phyloP scores from a whole-genome alignment of 306 rosid species.

The Datisca glomerata region DNA sequence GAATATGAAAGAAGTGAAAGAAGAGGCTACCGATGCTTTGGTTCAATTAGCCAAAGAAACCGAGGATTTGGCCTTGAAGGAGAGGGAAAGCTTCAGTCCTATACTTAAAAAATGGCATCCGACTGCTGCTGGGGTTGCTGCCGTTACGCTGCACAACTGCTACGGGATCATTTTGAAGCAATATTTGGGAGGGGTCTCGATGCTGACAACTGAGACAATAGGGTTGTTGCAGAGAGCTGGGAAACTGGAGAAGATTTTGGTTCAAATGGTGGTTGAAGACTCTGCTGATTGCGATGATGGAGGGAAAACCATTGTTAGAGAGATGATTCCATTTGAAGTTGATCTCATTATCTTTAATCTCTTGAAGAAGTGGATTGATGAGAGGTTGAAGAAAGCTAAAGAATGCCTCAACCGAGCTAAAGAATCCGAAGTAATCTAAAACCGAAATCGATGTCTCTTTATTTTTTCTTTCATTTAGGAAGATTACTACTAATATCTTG shows the following conservation, averaged over 20 bases:
- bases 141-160: constrained; percentile 64
- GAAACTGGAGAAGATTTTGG: constrained; percentile 62
- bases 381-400: constrained; percentile 35
- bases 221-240: constrained; percentile 63
- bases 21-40: constrained; percentile 33
- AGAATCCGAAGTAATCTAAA: constrained; percentile 65
- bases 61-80: constrained; percentile 60
- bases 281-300: constrained; percentile 58
- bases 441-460: not conserved
- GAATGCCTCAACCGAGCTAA: constrained; percentile 45
- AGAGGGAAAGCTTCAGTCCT: constrained; percentile 66
- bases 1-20: constrained; percentile 31
- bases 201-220: constrained; percentile 41
- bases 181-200: constrained; percentile 40
- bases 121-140: constrained; percentile 56
- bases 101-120: constrained; percentile 58
- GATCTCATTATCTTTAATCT: constrained; percentile 61
- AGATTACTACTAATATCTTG: not conserved
- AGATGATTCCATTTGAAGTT: constrained; percentile 87
- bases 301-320: constrained; percentile 46
- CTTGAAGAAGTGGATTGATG: constrained; percentile 56
- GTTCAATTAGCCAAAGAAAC: constrained; percentile 71
- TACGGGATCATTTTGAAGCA: constrained; percentile 64
- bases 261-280: constrained; percentile 85
- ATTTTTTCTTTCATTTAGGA: not conserved